Conservation (phyloP, 2,329 filamentous ascomycete species). For the Colletotrichum graminicola region DNA sequence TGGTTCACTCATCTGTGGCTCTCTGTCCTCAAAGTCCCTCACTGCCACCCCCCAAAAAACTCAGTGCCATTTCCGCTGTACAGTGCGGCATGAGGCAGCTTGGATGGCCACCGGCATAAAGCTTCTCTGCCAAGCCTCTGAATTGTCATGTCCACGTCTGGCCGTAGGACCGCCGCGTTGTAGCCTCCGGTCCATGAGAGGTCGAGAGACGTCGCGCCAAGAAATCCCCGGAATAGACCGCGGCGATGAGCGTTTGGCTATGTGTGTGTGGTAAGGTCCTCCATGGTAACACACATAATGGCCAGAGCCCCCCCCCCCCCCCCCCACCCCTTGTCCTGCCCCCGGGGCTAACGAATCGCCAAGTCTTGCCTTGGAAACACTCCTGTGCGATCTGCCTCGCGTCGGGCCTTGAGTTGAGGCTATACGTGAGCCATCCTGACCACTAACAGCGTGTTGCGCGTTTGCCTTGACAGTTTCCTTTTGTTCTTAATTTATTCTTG, state of each 20-base stretch:
- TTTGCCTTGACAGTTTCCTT: not conserved
- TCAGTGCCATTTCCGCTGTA: constrained; percentile 14
- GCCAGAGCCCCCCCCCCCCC: constrained; percentile 2
- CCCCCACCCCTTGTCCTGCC: no score
- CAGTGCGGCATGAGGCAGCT: constrained; percentile 15
- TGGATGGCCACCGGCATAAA: constrained; percentile 20
- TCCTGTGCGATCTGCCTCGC: constrained; percentile 31
- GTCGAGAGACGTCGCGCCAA: constrained; percentile 24
- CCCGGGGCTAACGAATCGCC: constrained; percentile 24
- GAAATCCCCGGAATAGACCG: constrained; percentile 37
- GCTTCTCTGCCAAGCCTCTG: constrained; percentile 37
- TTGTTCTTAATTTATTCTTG: not conserved
- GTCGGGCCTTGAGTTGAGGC: constrained; percentile 35
- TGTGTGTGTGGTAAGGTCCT: constrained; percentile 13
- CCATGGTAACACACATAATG: constrained; percentile 19
- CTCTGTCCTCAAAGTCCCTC: constrained; percentile 1
- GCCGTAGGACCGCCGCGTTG: constrained; percentile 21
- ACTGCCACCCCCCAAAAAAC: constrained; percentile 11
- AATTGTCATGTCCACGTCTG: constrained; percentile 40
- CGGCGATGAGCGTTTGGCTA: constrained; percentile 26
- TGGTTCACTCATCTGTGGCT: not conserved
- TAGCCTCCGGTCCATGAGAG: constrained; percentile 19
- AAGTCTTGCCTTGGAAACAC: constrained; percentile 39
- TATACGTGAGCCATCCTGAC: constrained; percentile 24
- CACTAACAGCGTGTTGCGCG: constrained; percentile 5